These are phyloP conservation scores for Glycyrrhiza uralensis DNA, from an alignment of 306 rosid genomes.

Conservation along the genomic window DNA sequence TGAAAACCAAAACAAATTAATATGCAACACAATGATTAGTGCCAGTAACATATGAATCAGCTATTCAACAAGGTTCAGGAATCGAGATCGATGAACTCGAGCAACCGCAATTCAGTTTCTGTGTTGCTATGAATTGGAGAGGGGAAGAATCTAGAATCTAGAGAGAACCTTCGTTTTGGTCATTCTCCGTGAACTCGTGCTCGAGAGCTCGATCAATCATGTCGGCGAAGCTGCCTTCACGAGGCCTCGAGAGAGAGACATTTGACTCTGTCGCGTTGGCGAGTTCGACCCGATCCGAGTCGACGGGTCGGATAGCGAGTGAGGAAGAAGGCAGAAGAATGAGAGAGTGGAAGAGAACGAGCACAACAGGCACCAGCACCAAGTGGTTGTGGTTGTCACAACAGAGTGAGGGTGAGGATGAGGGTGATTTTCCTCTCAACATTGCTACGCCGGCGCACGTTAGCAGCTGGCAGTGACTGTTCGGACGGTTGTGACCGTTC, in stretches of 20 bases:
- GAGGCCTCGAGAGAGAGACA: constrained; percentile 56
- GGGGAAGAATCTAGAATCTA: constrained; percentile 2
- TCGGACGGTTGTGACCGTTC: background rate
- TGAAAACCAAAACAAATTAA: background rate
- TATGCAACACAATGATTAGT: background rate
- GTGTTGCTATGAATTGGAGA: constrained; percentile 5
- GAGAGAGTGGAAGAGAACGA: constrained; percentile 35
- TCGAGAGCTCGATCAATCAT: constrained; percentile 93
- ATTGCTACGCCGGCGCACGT: constrained; percentile 42
- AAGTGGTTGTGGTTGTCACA: constrained; percentile 23
- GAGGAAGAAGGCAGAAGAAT: constrained; percentile 42
- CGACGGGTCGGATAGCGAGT: constrained; percentile 36
- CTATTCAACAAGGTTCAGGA: constrained; percentile 7
- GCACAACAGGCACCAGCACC: background rate
- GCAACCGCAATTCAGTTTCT: background rate
- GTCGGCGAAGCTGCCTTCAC: constrained; percentile 88
- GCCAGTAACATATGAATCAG: constrained; percentile 12
- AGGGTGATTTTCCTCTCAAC: constrained; percentile 37
- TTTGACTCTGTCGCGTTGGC: constrained; percentile 59
- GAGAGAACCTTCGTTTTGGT: constrained; percentile 79
- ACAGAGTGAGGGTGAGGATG: background rate
- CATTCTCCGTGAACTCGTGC: constrained; percentile 89
- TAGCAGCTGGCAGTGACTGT: background rate
- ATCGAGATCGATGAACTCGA: constrained; percentile 9
- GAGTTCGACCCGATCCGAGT: constrained; percentile 54